Conservation (phyloP, 164 flowering plant genomes). For the Pachysandra terminalis region DNA sequence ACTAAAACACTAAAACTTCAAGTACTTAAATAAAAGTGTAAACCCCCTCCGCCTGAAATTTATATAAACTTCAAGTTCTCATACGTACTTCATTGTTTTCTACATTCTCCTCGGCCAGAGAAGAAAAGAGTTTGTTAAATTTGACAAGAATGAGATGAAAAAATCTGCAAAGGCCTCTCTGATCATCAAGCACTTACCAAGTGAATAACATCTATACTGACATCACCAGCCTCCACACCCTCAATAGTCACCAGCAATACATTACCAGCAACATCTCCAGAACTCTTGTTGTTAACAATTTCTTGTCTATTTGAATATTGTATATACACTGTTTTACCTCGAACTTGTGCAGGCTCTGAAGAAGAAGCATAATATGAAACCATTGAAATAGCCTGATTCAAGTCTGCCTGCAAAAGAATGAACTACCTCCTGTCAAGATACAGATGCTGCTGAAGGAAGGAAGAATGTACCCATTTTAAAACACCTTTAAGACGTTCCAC, state of each 20-base stretch:
- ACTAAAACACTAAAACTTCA: constrained; percentile 8
- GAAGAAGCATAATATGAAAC: constrained; percentile 87
- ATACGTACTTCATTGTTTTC: neutral
- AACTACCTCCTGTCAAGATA: neutral
- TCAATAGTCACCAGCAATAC: constrained; percentile 86
- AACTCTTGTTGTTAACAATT: constrained; percentile 81
- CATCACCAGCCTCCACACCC: constrained; percentile 87
- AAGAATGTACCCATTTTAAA: neutral
- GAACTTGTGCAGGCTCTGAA: constrained; percentile 83
- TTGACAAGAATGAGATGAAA: neutral
- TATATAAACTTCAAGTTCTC: neutral
- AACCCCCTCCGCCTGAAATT: constrained; percentile 9
- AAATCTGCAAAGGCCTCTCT: neutral
- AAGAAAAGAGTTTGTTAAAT: neutral
- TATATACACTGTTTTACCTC: constrained; percentile 84
- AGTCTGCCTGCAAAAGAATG: constrained; percentile 50
- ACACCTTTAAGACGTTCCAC: neutral
- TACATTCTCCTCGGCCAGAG: neutral
- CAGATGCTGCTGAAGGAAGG: constrained; percentile 1
- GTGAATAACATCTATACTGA: constrained; percentile 89
- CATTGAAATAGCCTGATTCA: constrained; percentile 84
- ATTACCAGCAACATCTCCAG: constrained; percentile 86
- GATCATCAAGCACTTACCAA: constrained; percentile 50
- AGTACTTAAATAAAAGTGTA: constrained; percentile 6
- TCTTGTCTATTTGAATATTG: constrained; percentile 89